Evolutionary conservation across 2,329 filamentous ascomycete genomes (phyloP).

Genomic region (Ceratocystis diversiconidia): DNA sequence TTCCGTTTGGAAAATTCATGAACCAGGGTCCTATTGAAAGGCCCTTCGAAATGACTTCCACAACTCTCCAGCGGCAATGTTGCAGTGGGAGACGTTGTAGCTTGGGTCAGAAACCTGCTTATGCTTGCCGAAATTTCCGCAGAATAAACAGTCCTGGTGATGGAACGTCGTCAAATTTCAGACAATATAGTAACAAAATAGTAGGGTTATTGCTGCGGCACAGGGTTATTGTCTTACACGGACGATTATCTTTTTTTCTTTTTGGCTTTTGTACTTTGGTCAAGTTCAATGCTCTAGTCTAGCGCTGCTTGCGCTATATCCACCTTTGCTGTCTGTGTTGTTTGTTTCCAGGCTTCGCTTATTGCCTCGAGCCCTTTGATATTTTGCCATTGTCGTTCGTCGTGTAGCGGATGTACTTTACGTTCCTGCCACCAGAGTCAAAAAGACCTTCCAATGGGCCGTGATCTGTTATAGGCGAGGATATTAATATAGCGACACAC

Average conservation of each 20-base stretch:
- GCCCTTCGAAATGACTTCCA: background rate
- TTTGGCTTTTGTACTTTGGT: background rate
- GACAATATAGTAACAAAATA: background rate
- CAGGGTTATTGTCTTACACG: background rate
- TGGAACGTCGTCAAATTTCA: background rate
- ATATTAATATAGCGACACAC: background rate
- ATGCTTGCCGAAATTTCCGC: background rate
- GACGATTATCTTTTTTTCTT: background rate
- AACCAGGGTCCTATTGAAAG: background rate
- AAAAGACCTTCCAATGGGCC: background rate
- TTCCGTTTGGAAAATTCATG: background rate
- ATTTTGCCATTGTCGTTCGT: background rate
- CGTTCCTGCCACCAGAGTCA: background rate
- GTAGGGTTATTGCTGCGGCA: background rate
- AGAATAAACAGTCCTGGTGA: background rate
- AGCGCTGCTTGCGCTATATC: background rate
- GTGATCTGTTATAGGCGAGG: slow-evolving; percentile 2
- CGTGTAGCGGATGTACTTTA: background rate
- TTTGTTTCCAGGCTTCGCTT: background rate
- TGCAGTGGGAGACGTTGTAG: background rate
- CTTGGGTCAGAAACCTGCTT: background rate
- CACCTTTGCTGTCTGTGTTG: background rate
- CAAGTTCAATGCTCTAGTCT: no score
- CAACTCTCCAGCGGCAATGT: background rate
- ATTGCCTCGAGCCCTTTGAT: background rate